Evolutionary conservation across 2,329 filamentous ascomycete genomes (phyloP), one percentile per base, ranked within the genome.

Genomic region (Fusarium mangiferae): DNA sequence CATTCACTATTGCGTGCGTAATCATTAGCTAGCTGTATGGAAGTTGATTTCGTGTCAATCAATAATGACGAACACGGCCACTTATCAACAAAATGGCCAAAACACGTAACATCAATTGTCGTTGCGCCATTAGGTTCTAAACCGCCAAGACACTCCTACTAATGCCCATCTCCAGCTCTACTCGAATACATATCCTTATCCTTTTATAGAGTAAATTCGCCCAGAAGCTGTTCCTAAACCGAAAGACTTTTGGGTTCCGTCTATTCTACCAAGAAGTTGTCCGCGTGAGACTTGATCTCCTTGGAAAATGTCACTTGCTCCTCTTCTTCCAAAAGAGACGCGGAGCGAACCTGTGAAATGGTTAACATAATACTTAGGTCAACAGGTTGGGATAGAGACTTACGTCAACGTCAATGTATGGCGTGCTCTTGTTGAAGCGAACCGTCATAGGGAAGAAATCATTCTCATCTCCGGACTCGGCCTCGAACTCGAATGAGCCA

Each of bases 381-480:
- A 18, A 22, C 11, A 8, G 7, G 22, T 20, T 14, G 20, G 24
- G 28, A 7, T 26, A 33, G 11, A 28, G 30, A 89, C 93, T 92
- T 87, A 98, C 96, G 85, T 98, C 95, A 73, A 99, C 94, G 78
- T 98, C 94, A 57, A 98, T 89, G 82, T 94, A 98, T 35, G 96
- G 96, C 66, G 89, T 90, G 46, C 90, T 89, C 88, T 97, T 98
- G 73, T 90, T 92, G 84, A 99, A 99, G 62, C 91, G 90, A 69
- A 98, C 91, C 61, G 90, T 92, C 95, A 99, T 98, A 3, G 96
- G 96, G 91, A 99, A 99, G 86, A 98, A 98, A 78, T 98, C 95
- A 64, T 94, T 92, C 81, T 98, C 96, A 75, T 95, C 94, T 62
- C 91, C 90, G 17, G 94, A 94, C 81, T 94, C 91, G 3, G 95